These are phyloP conservation scores for Stephania cephalantha DNA, from an alignment of 164 flowering plant genomes.

Conservation along the genomic window DNA sequence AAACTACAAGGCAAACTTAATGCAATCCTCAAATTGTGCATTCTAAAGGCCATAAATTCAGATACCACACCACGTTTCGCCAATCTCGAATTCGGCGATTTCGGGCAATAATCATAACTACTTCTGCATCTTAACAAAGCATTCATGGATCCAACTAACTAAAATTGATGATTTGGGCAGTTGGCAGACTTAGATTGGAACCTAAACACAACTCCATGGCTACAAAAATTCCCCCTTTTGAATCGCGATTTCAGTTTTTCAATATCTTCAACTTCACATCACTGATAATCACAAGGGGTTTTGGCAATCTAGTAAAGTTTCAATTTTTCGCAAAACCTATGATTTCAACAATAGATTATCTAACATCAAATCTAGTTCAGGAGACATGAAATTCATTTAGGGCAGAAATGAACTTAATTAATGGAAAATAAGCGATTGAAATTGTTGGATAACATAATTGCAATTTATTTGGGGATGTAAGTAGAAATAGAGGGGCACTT, in stretches of 20 bases:
- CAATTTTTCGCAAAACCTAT: not conserved
- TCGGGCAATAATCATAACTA: not conserved
- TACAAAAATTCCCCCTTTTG: not conserved
- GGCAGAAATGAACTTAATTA: not conserved
- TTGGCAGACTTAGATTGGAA: not conserved
- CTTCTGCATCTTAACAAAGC: not conserved
- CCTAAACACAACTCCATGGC: not conserved
- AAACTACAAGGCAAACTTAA: not conserved
- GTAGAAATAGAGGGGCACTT: too few species aligned
- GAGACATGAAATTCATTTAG: not conserved
- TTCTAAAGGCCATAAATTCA: not conserved
- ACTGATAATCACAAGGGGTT: not conserved
- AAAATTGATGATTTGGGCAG: not conserved
- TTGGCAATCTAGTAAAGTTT: not conserved
- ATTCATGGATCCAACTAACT: not conserved
- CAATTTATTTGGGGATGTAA: too few species aligned
- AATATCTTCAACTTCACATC: not conserved
- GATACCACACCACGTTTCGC: not conserved
- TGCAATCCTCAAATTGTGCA: constrained; percentile 4
- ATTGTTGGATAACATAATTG: too few species aligned
- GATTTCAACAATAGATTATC: too few species aligned
- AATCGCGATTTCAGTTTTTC: not conserved
- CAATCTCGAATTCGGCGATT: not conserved
- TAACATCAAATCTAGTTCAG: not conserved
- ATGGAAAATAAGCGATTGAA: too few species aligned